A percentile compares a stretch with the other conserved stretches of the same genome.
Evolutionary conservation across 2,329 filamentous ascomycete species (phyloP).

Genomic region (Penicillium griseofulvum): DNA sequence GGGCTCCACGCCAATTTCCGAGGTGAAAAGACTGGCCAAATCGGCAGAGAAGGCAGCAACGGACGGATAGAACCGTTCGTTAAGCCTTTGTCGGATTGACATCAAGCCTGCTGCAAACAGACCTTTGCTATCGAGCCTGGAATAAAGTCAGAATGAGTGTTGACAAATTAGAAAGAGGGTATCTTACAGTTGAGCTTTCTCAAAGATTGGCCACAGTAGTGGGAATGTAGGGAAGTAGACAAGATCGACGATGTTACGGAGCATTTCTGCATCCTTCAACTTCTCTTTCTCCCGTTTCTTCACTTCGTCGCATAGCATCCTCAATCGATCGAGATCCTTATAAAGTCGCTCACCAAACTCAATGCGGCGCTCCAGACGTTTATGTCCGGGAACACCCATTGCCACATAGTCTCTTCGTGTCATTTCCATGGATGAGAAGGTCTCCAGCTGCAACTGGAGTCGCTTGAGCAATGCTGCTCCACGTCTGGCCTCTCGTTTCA

Average conservation of each 20-base stretch:
- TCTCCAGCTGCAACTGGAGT: constrained; percentile 90
- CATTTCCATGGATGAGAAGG: constrained; percentile 96
- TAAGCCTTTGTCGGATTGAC: constrained; percentile 52
- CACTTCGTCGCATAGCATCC: constrained; percentile 65
- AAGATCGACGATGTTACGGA: constrained; percentile 77
- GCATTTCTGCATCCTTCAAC: constrained; percentile 70
- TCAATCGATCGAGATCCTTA: constrained; percentile 72
- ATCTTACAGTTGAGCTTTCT: constrained; percentile 77
- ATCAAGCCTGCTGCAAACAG: constrained; percentile 56
- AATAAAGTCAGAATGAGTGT: constrained; percentile 17
- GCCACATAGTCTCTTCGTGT: constrained; percentile 92
- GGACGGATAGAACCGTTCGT: constrained; percentile 58
- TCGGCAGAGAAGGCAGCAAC: constrained; percentile 61
- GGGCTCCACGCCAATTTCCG: constrained; percentile 51
- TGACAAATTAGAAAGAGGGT: neutral
- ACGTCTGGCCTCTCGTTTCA: constrained; percentile 89
- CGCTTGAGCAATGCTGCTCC: constrained; percentile 90
- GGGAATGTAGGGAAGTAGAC: constrained; percentile 88
- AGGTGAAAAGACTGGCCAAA: constrained; percentile 55
- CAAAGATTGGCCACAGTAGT: constrained; percentile 72
- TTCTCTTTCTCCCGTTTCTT: constrained; percentile 76
- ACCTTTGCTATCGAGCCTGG: constrained; percentile 51
- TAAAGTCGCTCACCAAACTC: constrained; percentile 71
- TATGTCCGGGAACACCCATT: constrained; percentile 81
- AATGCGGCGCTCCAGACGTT: constrained; percentile 75